Conservation (phyloP, 495 filamentous ascomycete genomes). For the Schizothecium vesticola region DNA sequence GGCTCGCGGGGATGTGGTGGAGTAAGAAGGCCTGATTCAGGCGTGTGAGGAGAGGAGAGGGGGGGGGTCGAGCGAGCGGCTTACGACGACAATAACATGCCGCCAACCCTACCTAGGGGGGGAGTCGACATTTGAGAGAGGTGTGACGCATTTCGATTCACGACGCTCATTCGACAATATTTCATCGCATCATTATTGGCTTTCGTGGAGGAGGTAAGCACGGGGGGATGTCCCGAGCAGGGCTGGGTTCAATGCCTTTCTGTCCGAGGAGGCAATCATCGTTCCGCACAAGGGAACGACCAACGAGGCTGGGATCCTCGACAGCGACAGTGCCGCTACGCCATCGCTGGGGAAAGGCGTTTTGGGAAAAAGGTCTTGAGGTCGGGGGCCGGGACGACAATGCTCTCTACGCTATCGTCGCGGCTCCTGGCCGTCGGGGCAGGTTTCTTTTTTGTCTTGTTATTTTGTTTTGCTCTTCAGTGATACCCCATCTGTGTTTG, state of each 20-base stretch:
- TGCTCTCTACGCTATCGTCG: slow-evolving; percentile 40
- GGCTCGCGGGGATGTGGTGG: slow-evolving; percentile 57
- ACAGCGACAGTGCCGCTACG: slow-evolving; percentile 41
- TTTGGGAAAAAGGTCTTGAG: slow-evolving; percentile 15
- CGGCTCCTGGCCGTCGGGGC: not conserved
- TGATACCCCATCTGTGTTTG: slow-evolving; percentile 57
- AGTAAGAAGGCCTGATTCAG: slow-evolving; percentile 15
- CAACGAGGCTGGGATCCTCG: slow-evolving; percentile 24
- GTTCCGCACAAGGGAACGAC: slow-evolving; percentile 5
- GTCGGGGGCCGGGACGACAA: slow-evolving; percentile 28
- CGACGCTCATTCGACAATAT: slow-evolving; percentile 7
- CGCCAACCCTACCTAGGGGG: slow-evolving; percentile 1
- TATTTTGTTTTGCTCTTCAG: slow-evolving; percentile 24
- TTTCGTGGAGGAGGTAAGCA: not conserved
- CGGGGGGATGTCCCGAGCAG: slow-evolving; percentile 8
- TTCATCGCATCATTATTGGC: not conserved
- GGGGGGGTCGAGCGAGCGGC: slow-evolving; percentile 11
- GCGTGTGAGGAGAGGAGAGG: not conserved
- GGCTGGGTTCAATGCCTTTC: slow-evolving; percentile 19
- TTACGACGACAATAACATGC: slow-evolving; percentile 5
- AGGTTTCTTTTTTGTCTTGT: slow-evolving; percentile 6
- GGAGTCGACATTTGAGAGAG: not conserved
- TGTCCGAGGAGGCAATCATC: slow-evolving; percentile 10
- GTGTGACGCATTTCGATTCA: slow-evolving; percentile 2
- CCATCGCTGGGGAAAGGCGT: slow-evolving; percentile 37